phyloP scores from a whole-genome alignment of 768 basidiomycete genomes.

The Neoboletus brunneissimus region DNA sequence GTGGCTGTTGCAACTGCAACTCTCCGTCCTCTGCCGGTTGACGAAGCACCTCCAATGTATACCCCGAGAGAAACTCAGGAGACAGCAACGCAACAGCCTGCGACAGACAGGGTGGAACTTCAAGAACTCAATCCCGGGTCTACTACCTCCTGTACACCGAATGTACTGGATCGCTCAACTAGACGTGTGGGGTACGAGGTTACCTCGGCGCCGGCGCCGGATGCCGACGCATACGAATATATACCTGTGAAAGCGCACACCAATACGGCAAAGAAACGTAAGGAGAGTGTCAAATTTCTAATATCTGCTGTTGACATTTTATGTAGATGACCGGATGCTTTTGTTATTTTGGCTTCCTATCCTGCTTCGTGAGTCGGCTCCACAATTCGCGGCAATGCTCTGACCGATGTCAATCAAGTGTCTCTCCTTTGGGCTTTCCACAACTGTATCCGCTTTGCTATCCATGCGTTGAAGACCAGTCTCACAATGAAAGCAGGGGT shows the following conservation, averaged over 20 bases:
- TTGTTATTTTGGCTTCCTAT: constrained; percentile 85
- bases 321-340: constrained; percentile 79
- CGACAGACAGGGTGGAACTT: background rate
- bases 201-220: constrained; percentile 55
- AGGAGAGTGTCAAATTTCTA: constrained; percentile 12
- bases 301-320: constrained; percentile 2
- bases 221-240: constrained; percentile 68
- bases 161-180: constrained; percentile 34
- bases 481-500: constrained; percentile 45
- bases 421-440: constrained; percentile 63
- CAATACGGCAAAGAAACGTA: constrained; percentile 63
- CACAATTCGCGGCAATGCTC: background rate
- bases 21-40: constrained; percentile 39
- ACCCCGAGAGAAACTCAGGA: constrained; percentile 53
- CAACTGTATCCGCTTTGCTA: constrained; percentile 49
- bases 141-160: constrained; percentile 22
- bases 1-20: constrained; percentile 50
- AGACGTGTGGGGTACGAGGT: constrained; percentile 47
- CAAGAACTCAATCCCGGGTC: constrained; percentile 11
- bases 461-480: constrained; percentile 47
- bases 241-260: constrained; percentile 46
- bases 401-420: constrained; percentile 36
- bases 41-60: constrained; percentile 69
- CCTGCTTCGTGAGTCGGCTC: constrained; percentile 60
- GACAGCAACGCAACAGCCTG: background rate